Base-by-base conservation (phyloP, 2,329 filamentous ascomycete species). In the Botrytis aclada region DNA sequence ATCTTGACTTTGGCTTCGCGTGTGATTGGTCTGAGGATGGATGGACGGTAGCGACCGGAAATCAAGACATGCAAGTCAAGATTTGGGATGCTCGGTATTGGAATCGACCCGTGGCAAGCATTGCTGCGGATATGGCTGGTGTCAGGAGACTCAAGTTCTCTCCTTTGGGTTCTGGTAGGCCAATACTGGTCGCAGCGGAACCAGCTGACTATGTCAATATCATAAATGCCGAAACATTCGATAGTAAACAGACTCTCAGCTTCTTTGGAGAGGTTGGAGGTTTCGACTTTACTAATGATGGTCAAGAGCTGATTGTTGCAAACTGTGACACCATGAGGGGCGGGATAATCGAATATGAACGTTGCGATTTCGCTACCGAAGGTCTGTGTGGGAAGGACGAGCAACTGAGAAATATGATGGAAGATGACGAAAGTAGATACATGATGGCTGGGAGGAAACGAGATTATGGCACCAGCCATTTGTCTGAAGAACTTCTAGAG, bases 1-100 rank as follows among this genome's bases (percentile, higher is more conserved):
- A 94, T 78, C 84, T 84, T 22, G 92, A 94, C 78, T 92, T 87
- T 76, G 91, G 89, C 2, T 95, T 95, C 78, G 89, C 92, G 2
- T 94, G 91, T 78, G 92, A 91, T 76, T 95, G 93, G 93, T 90
- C 92, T 29, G 89, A 92, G 70, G 90, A 95, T 79, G 92, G 92
- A 45, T 89, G 90, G 83, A 91, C 90, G 20, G 86, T 95, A 32
- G 93, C 93, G 20, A 95, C 93, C 0, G 92, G 90, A 34, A 91
- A 91, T 74, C 92, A 95, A 81, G 93, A 95, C 81, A 90, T 87
- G 80, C 87, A 86, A 41, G 86, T 95, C 76, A 89, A 90, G 75
- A 88, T 95, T 66, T 95, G 91, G 89, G 93, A 95, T 80, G 90
- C 92, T 12, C 87, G 93, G 14, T 89, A 87, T 71, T 93, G 91